These are phyloP conservation scores for Cyberlindnera mycetangii DNA, from an alignment of 805 yeast genomes.

Conservation along the genomic window DNA sequence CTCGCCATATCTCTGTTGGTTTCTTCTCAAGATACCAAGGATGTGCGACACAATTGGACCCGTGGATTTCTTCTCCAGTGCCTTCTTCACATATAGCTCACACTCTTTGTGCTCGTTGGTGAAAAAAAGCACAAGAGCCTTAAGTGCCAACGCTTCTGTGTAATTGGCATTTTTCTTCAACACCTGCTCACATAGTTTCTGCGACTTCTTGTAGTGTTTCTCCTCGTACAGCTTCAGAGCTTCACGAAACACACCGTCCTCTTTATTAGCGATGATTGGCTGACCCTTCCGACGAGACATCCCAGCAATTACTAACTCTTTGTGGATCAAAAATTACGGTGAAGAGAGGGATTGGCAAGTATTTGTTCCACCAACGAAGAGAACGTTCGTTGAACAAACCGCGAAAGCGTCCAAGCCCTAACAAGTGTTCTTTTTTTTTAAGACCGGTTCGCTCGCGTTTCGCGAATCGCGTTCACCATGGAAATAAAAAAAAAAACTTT, in stretches of 20 bases:
- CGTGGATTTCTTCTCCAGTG: conserved; percentile 52
- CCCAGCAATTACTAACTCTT: too few species aligned
- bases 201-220: conserved; percentile 83
- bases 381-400: not conserved
- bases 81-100: conserved; percentile 55
- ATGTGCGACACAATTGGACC: conserved; percentile 81
- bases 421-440: too few species aligned
- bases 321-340: too few species aligned
- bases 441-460: not conserved
- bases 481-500: conserved; percentile 6
- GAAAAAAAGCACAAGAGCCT: conserved; percentile 67
- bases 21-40: conserved; percentile 78
- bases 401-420: conserved; percentile 1
- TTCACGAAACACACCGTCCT: conserved; percentile 71
- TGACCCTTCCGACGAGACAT: conserved; percentile 27
- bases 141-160: conserved; percentile 79
- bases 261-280: conserved; percentile 45
- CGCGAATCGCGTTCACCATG: too few species aligned
- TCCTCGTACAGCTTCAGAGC: conserved; percentile 81
- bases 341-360: too few species aligned
- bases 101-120: conserved; percentile 64
- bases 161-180: conserved; percentile 73
- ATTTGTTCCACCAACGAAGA: too few species aligned
- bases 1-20: conserved; percentile 63
- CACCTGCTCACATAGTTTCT: conserved; percentile 70